A percentile compares a stretch with the other conserved stretches of the same genome.
Evolutionary conservation across 2,329 filamentous ascomycete genomes (phyloP).

Genomic region (Colletotrichum filicis): DNA sequence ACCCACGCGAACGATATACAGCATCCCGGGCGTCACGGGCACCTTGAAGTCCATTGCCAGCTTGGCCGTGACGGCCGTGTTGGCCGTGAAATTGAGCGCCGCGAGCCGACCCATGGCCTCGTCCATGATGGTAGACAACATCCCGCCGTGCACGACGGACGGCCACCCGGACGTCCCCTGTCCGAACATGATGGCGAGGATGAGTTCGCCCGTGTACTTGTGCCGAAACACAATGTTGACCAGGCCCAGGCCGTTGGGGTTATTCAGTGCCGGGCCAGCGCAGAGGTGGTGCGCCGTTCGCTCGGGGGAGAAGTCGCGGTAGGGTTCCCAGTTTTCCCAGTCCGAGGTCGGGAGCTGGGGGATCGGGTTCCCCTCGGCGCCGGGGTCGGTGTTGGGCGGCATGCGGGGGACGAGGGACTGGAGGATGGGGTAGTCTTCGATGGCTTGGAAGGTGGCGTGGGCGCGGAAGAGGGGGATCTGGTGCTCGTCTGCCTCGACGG

Average conservation of each 20-base stretch:
- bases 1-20: slow-evolving; percentile 27
- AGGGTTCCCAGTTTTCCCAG: slow-evolving; percentile 31
- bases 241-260: slow-evolving; percentile 42
- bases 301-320: not conserved
- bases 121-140: slow-evolving; percentile 49
- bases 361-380: not conserved
- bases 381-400: not conserved
- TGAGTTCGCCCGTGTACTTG: slow-evolving; percentile 40
- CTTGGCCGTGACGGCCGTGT: slow-evolving; percentile 33
- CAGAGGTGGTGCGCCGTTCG: slow-evolving; percentile 46
- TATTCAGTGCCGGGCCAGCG: slow-evolving; percentile 42
- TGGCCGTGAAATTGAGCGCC: slow-evolving; percentile 12
- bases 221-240: slow-evolving; percentile 48
- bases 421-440: slow-evolving; percentile 3
- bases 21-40: slow-evolving; percentile 12
- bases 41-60: slow-evolving; percentile 25
- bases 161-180: slow-evolving; percentile 46
- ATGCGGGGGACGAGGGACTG: not conserved
- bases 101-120: slow-evolving; percentile 47
- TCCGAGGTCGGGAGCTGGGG: not conserved
- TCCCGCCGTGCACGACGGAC: slow-evolving; percentile 49
- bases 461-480: not conserved
- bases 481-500: not conserved
- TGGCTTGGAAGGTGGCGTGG: not conserved
- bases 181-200: slow-evolving; percentile 46